phyloP scores from a whole-genome alignment of 2,329 filamentous ascomycete genomes.

The Coniochaeta ligniaria region DNA sequence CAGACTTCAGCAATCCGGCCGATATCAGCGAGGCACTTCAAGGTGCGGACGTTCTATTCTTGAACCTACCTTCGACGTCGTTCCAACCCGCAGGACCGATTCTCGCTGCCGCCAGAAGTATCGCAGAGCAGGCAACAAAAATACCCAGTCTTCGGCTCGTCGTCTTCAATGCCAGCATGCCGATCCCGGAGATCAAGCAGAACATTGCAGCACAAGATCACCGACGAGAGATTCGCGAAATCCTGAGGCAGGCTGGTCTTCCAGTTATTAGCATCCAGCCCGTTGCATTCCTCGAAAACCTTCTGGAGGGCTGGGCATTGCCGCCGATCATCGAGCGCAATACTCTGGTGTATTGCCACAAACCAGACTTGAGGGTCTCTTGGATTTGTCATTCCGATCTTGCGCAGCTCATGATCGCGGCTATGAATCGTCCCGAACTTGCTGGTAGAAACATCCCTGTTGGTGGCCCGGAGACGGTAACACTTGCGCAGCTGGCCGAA shows the following conservation, averaged over 20 bases:
- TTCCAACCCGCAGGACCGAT: conserved; percentile 31
- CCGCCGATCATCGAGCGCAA: conserved; percentile 23
- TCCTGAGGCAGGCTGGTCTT: conserved; percentile 21
- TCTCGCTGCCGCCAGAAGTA: conserved; percentile 49
- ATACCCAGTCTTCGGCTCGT: conserved; percentile 37
- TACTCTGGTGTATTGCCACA: conserved; percentile 30
- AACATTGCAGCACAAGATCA: conserved; percentile 20
- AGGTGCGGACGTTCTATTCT: conserved; percentile 14
- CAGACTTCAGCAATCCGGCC: conserved; percentile 10
- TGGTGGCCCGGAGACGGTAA: conserved; percentile 26
- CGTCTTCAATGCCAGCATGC: conserved; percentile 19
- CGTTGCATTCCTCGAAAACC: conserved; percentile 29
- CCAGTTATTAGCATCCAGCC: conserved; percentile 27
- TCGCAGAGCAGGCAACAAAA: conserved; percentile 46
- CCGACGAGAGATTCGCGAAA: conserved; percentile 19
- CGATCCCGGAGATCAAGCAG: conserved; percentile 14
- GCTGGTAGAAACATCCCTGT: conserved; percentile 25
- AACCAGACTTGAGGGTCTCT: conserved; percentile 24
- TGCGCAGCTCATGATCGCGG: conserved; percentile 28
- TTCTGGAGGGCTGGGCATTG: conserved; percentile 29
- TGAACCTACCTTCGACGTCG: conserved; percentile 19
- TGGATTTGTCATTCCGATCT: conserved; percentile 32
- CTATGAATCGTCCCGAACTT: conserved; percentile 22
- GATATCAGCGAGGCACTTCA: conserved; percentile 8
- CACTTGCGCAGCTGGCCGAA: conserved; percentile 20